phyloP scores from a whole-genome alignment of 2,329 filamentous ascomycete genomes.

The Aspergillus brunneoviolaceus region DNA sequence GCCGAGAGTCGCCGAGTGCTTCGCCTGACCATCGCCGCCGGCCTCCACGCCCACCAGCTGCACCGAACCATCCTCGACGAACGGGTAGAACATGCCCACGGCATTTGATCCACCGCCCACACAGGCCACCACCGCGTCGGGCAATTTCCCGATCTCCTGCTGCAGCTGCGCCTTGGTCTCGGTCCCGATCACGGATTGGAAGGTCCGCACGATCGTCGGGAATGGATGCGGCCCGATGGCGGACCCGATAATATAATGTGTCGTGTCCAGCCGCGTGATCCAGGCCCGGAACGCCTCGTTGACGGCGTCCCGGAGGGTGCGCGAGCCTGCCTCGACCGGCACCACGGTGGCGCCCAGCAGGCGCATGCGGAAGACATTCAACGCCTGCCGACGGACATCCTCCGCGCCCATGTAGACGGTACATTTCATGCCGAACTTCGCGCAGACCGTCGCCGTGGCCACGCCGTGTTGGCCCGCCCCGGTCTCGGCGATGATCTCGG shows the following conservation, averaged over 20 bases:
- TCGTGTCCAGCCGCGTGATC: constrained; percentile 84
- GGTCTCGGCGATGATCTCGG: constrained; percentile 93
- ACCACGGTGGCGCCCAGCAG: constrained; percentile 87
- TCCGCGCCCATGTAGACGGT: constrained; percentile 97
- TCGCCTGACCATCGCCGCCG: constrained; percentile 83
- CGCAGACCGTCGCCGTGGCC: constrained; percentile 91
- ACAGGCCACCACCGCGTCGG: constrained; percentile 93
- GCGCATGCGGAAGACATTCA: constrained; percentile 96
- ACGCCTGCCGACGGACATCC: constrained; percentile 85
- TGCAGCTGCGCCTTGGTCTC: constrained; percentile 89
- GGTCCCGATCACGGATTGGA: constrained; percentile 91
- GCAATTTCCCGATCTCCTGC: constrained; percentile 75
- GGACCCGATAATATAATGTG: constrained; percentile 94
- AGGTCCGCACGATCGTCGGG: constrained; percentile 94
- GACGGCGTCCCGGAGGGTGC: constrained; percentile 77
- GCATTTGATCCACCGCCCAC: constrained; percentile 93
- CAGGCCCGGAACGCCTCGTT: constrained; percentile 90
- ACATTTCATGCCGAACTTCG: constrained; percentile 95
- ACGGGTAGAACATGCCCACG: constrained; percentile 95
- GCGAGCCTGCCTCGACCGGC: constrained; percentile 79
- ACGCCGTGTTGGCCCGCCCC: constrained; percentile 96
- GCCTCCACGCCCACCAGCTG: constrained; percentile 90
- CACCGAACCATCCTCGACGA: constrained; percentile 74
- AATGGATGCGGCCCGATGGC: constrained; percentile 95
- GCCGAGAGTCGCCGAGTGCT: constrained; percentile 80